These are phyloP conservation scores for Fusarium virguliforme DNA, from an alignment of 2,329 filamentous ascomycete species.

Conservation along the genomic window DNA sequence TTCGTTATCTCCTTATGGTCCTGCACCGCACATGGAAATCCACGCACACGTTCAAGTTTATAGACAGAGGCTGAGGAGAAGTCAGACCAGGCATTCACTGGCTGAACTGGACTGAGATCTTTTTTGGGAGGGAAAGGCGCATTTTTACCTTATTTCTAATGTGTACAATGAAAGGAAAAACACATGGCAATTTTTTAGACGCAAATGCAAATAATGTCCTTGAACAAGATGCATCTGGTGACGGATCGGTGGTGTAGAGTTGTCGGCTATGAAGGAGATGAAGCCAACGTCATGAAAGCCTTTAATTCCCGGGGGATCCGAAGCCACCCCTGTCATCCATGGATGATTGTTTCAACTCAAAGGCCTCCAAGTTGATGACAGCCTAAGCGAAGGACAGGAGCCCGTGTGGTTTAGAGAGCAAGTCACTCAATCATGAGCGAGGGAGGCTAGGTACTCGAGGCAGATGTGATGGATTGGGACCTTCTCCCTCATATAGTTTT, in stretches of 20 bases:
- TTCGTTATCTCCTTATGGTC: slow-evolving; percentile 34
- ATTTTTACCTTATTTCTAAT: slow-evolving; percentile 48
- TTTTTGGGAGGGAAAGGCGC: slow-evolving; percentile 35
- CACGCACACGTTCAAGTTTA: slow-evolving; percentile 29
- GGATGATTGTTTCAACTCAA: neutral
- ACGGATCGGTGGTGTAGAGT: no score
- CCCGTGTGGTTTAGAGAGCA: no score
- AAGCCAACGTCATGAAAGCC: neutral
- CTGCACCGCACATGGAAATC: slow-evolving; percentile 28
- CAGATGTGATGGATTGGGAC: no score
- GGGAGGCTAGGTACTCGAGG: no score
- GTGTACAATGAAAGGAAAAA: slow-evolving; percentile 52
- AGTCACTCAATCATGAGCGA: no score
- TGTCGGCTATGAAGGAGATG: neutral
- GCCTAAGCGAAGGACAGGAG: neutral
- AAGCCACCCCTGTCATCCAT: neutral
- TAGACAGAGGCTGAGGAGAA: slow-evolving; percentile 35
- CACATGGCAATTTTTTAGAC: slow-evolving; percentile 49
- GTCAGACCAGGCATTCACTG: slow-evolving; percentile 44
- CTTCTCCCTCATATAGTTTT: no score
- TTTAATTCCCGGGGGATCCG: slow-evolving; percentile 9
- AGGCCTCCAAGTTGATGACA: slow-evolving; percentile 1
- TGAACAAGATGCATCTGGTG: slow-evolving; percentile 7
- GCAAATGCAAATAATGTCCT: slow-evolving; percentile 44
- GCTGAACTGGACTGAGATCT: slow-evolving; percentile 45